Conservation (phyloP, 176 grass and related monocot genomes). For the Aegilops tauschii region DNA sequence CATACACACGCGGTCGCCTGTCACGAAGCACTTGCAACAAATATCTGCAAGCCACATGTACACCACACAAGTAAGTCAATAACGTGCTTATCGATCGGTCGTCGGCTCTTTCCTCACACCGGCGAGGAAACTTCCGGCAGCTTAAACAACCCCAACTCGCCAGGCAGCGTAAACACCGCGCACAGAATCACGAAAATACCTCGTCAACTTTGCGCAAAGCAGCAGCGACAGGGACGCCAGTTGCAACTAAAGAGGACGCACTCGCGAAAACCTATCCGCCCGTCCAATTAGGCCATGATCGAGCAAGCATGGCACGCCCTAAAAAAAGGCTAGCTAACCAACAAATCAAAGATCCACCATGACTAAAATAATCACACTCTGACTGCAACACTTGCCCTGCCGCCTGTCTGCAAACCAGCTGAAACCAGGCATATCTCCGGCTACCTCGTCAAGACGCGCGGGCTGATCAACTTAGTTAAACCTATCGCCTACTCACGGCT, state of each 20-base stretch:
- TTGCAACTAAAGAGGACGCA: conserved; percentile 4
- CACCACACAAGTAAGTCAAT: background rate
- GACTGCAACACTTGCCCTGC: background rate
- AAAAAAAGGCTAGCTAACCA: background rate
- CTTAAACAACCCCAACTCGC: background rate
- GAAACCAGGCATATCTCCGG: background rate
- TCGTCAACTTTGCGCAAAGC: conserved; percentile 17
- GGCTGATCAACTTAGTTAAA: conserved; percentile 17
- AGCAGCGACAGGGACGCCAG: background rate
- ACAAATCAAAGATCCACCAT: conserved; percentile 33
- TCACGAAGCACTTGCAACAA: background rate
- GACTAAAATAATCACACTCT: background rate
- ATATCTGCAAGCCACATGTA: background rate
- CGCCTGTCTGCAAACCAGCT: conserved; percentile 25
- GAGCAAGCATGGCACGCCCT: conserved; percentile 5
- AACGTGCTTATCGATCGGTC: background rate
- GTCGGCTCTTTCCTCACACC: background rate
- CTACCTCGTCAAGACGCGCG: background rate
- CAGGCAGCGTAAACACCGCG: background rate
- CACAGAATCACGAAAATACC: background rate
- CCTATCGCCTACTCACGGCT: conserved; percentile 19
- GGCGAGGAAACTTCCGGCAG: background rate
- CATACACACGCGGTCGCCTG: background rate
- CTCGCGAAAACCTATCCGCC: background rate
- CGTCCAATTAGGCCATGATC: conserved; percentile 24